Conservation (phyloP, 1,139 yeast genomes). For the Saccharomyces hybrid region DNA sequence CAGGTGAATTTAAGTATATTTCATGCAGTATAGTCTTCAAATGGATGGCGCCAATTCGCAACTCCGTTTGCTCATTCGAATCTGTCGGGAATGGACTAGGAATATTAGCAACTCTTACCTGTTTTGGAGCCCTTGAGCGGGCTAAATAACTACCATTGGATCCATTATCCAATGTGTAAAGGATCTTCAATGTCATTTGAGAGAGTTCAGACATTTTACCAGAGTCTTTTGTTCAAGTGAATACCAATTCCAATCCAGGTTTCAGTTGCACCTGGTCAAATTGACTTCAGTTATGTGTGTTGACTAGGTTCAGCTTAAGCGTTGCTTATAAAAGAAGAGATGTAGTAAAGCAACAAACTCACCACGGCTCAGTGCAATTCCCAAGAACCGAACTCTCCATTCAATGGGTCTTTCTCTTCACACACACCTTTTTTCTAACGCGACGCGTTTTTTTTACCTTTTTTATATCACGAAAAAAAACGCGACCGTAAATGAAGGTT, state of each 20-base stretch:
- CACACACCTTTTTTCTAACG: background rate
- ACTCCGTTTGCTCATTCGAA: background rate
- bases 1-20: constrained; percentile 30
- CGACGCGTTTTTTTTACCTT: background rate
- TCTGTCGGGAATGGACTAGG: constrained; percentile 16
- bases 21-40: constrained; percentile 25
- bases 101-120: constrained; percentile 23
- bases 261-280: background rate
- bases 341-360: background rate
- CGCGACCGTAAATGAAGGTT: background rate
- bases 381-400: background rate
- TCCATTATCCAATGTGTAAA: constrained; percentile 31
- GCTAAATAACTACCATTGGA: constrained; percentile 28
- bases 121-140: constrained; percentile 24
- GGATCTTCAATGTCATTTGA: constrained; percentile 29
- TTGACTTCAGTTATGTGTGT: background rate
- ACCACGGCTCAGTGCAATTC: background rate
- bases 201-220: constrained; percentile 17
- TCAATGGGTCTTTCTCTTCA: background rate
- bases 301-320: background rate
- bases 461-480: constrained; percentile 1
- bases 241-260: background rate
- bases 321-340: background rate
- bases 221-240: background rate
- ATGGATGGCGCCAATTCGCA: constrained; percentile 27